Evolutionary conservation across 306 rosid species (phyloP).

Genomic region (Quercus wislizeni): DNA sequence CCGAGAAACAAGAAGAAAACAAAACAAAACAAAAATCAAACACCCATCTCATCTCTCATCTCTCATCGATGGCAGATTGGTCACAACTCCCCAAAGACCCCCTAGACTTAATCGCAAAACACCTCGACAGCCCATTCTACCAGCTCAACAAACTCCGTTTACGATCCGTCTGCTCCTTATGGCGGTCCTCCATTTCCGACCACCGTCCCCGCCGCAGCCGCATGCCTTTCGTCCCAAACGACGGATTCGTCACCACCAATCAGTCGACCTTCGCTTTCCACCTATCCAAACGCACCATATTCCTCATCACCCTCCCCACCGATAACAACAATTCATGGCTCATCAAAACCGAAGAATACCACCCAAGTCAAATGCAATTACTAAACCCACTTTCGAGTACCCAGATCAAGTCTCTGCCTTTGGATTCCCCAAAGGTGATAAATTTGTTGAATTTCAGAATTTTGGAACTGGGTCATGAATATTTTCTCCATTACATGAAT

Average conservation of each 20-base stretch:
- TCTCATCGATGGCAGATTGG: conserved; percentile 52
- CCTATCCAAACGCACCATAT: conserved; percentile 45
- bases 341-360: conserved; percentile 40
- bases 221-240: conserved; percentile 50
- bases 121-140: conserved; percentile 37
- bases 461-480: conserved; percentile 52
- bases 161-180: conserved; percentile 65
- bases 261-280: conserved; percentile 38
- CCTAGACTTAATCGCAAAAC: conserved; percentile 38
- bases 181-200: conserved; percentile 45
- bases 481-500: conserved; percentile 30
- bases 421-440: conserved; percentile 32
- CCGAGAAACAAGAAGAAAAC: not conserved
- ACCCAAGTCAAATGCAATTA: conserved; percentile 17
- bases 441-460: conserved; percentile 31
- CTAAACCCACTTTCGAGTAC: conserved; percentile 45
- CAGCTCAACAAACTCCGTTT: conserved; percentile 42
- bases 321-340: conserved; percentile 32
- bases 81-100: conserved; percentile 60
- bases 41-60: not conserved
- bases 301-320: conserved; percentile 21
- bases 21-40: too few species aligned
- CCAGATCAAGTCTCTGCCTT: conserved; percentile 23
- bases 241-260: conserved; percentile 27
- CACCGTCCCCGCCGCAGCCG: conserved; percentile 19